Conservation (phyloP, 352 stramenopile species). For the Phytophthora cajani region DNA sequence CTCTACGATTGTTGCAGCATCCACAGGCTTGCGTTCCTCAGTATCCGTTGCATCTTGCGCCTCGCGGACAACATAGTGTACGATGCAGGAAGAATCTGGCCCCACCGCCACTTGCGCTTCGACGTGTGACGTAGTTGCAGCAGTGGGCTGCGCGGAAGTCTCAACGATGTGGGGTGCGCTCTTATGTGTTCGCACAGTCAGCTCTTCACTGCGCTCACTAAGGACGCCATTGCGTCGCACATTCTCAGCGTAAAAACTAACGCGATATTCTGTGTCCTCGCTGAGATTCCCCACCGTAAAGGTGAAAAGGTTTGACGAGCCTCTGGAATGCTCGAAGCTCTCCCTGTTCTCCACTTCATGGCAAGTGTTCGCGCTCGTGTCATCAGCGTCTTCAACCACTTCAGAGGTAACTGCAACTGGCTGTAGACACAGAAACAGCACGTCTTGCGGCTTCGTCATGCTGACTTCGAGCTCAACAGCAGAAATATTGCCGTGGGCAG, state of each 20-base stretch:
- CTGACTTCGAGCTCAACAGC: conserved; percentile 49
- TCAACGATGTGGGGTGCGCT: conserved; percentile 40
- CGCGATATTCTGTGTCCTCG: conserved; percentile 49
- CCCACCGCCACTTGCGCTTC: conserved; percentile 29
- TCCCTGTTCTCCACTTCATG: conserved; percentile 40
- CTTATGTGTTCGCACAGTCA: conserved; percentile 51
- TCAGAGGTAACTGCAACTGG: not conserved
- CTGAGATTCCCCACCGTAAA: conserved; percentile 65
- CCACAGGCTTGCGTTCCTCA: conserved; percentile 15
- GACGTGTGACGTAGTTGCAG: conserved; percentile 47
- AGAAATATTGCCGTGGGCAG: conserved; percentile 46
- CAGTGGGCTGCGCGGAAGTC: conserved; percentile 27
- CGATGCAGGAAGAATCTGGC: conserved; percentile 34
- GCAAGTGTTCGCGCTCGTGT: conserved; percentile 19
- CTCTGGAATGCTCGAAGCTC: conserved; percentile 31
- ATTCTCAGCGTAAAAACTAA: conserved; percentile 69
- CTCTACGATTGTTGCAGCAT: conserved; percentile 26
- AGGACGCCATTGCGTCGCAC: conserved; percentile 57
- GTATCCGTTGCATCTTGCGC: not conserved
- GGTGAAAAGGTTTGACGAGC: conserved; percentile 31
- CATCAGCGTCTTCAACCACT: not conserved
- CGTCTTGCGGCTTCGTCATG: conserved; percentile 69
- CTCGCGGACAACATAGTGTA: conserved; percentile 59
- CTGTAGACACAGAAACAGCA: conserved; percentile 56
- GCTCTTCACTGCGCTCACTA: conserved; percentile 33